Evolutionary conservation across 78 protist genomes (phyloP).

Genomic region (Guillardia theta): DNA sequence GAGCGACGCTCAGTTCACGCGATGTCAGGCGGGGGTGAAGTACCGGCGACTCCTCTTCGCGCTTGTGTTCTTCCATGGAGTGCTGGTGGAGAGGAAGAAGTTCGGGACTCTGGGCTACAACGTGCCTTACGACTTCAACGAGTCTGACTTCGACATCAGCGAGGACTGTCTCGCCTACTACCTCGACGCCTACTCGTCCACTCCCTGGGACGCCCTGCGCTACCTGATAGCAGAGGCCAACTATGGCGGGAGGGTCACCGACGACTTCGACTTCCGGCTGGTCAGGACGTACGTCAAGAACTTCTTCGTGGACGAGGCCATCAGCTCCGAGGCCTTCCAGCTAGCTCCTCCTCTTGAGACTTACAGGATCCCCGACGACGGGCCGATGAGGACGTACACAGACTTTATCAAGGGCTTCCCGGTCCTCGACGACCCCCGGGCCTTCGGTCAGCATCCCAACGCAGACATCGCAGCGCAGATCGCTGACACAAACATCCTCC

Average conservation of each 20-base stretch:
- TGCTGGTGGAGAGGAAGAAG: slow-evolving; percentile 91
- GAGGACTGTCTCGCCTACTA: slow-evolving; percentile 57
- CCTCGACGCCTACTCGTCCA: slow-evolving; percentile 59
- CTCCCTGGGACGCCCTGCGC: slow-evolving; percentile 62
- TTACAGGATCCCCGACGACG: slow-evolving; percentile 69
- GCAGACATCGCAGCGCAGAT: slow-evolving; percentile 82
- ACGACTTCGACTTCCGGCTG: slow-evolving; percentile 79
- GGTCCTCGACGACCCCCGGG: slow-evolving; percentile 71
- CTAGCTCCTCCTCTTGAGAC: slow-evolving; percentile 57
- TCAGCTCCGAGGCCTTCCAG: not conserved
- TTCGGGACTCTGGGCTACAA: slow-evolving; percentile 88
- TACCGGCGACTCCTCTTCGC: slow-evolving; percentile 76
- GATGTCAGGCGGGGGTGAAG: not conserved
- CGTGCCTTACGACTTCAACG: slow-evolving; percentile 89
- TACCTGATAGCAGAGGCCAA: slow-evolving; percentile 82
- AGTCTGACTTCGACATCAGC: slow-evolving; percentile 79
- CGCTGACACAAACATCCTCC: slow-evolving; percentile 50
- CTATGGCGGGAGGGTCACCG: slow-evolving; percentile 95
- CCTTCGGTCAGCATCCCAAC: slow-evolving; percentile 90
- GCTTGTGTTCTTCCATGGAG: slow-evolving; percentile 91
- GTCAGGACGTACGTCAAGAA: slow-evolving; percentile 58
- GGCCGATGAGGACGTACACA: slow-evolving; percentile 38
- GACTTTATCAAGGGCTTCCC: slow-evolving; percentile 71
- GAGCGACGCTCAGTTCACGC: slow-evolving; percentile 45
- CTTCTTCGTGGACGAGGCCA: slow-evolving; percentile 55